phyloP scores from a whole-genome alignment of 371 early-diverging fungal species.

The Conidiobolus coronatus region DNA sequence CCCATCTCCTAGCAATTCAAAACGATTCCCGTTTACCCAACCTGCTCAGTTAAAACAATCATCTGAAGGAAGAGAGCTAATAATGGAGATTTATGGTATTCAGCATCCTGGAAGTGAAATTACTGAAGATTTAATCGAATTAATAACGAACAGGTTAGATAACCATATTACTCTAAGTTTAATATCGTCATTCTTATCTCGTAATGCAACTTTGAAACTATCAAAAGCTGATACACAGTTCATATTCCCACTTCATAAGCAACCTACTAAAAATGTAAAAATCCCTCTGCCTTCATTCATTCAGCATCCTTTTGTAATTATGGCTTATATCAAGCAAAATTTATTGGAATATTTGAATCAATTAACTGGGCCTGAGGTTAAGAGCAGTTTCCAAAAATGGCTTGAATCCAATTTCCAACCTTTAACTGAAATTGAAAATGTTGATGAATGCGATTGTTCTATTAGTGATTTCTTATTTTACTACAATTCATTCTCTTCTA shows the following conservation, averaged over 20 bases:
- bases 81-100: conserved; percentile 51
- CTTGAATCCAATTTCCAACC: conserved; percentile 4
- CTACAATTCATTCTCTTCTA: conserved; percentile 25
- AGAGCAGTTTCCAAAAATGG: conserved; percentile 17
- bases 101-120: conserved; percentile 32
- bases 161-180: conserved; percentile 33
- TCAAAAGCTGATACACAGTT: conserved; percentile 43
- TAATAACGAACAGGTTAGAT: conserved; percentile 35
- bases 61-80: conserved; percentile 25
- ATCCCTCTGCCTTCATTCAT: conserved; percentile 22
- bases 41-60: not conserved
- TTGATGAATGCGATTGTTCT: conserved; percentile 7
- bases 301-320: conserved; percentile 26
- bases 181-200: conserved; percentile 38
- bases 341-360: conserved; percentile 20
- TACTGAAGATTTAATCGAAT: conserved; percentile 30
- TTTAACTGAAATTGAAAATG: not conserved
- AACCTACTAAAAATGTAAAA: conserved; percentile 13
- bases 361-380: conserved; percentile 30
- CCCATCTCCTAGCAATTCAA: conserved; percentile 5
- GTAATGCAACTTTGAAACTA: conserved; percentile 40
- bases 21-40: not conserved
- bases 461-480: conserved; percentile 31
- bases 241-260: conserved; percentile 25
- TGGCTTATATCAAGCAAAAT: conserved; percentile 39